Base-by-base conservation (phyloP, 768 basidiomycete genomes). In the Myochromella boudieri region DNA sequence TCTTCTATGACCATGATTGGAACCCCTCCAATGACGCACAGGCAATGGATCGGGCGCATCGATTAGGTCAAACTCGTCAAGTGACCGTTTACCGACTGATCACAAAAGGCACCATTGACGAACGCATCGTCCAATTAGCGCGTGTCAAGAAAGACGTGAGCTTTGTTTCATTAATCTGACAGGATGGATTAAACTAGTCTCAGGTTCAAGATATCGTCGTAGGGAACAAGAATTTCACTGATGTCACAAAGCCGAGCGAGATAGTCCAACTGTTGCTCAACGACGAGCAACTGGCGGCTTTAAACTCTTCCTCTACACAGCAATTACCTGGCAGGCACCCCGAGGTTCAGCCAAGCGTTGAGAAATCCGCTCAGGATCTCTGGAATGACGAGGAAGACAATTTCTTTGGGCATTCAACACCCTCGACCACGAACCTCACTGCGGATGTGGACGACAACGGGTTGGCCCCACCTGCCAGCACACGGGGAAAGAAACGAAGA, bases 151-250 rank as follows among this genome's bases (percentile, higher is more conserved):
- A 97, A 82, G 94, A 97, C 61, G 94, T 91, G 58, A 60, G 54
- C 42, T 15, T 81, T 68, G 48, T 39, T 18, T 27, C 33, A 11
- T n/a, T n/a, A n/a, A n/a, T n/a, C n/a, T n/a, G n/a, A n/a, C n/a
- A n/a, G n/a, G n/a, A n/a, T n/a, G n/a, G n/a, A 42, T 42, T 52
- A 47, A 32, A 47, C 21, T 37, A 28, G 28, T 41, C 49, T 21
- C 49, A 95, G 92, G 95, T 98, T 4, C 97, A 98, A 82, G 97
- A 99, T 58, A 95, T 97, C 49, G 97, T 99, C 42, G 97, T 99
- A 6, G 97, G 97, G 42, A 95, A 91, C 69, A 97, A 97, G 68
- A 92, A 83, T 51, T 85, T 97, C 62, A 91, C 89, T 1, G 94
- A 97, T 53, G 88, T 89, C 43, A 82, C 92, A 15, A 95, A 93